phyloP scores from a whole-genome alignment of 495 filamentous ascomycete genomes.

The Talaromyces proteolyticus region DNA sequence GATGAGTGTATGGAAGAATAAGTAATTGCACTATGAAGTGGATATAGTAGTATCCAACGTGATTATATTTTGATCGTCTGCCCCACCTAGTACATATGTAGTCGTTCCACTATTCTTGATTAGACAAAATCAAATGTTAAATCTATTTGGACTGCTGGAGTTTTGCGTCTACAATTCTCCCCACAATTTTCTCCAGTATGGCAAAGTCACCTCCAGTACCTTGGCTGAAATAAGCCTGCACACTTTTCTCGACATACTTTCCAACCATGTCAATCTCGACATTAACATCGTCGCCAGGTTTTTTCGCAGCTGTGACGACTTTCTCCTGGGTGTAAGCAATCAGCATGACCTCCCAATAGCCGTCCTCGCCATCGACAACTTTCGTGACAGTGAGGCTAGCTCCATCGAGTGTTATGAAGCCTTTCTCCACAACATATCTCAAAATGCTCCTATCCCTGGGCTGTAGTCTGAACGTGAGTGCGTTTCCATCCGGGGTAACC shows the following conservation, averaged over 20 bases:
- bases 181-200: constrained; percentile 80
- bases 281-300: constrained; percentile 81
- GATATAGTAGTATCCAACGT: too few relatives aligned
- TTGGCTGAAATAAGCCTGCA: constrained; percentile 51
- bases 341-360: constrained; percentile 97
- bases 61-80: too few relatives aligned
- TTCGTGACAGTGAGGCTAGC: constrained; percentile 87
- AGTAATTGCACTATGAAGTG: not conserved
- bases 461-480: constrained; percentile 74
- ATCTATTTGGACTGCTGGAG: constrained; percentile 36
- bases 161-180: constrained; percentile 69
- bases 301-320: constrained; percentile 78
- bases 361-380: constrained; percentile 64
- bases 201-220: constrained; percentile 46
- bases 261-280: constrained; percentile 98
- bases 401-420: constrained; percentile 93
- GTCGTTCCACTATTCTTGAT: too few relatives aligned
- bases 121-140: too few relatives aligned
- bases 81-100: too few relatives aligned
- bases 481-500: constrained; percentile 75
- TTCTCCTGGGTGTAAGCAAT: constrained; percentile 97
- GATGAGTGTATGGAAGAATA: constrained; percentile 11
- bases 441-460: constrained; percentile 62
- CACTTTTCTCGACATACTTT: constrained; percentile 98
- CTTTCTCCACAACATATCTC: constrained; percentile 91